phyloP scores from a whole-genome alignment of 257 asterid species.

The Nicotiana noctiflora region DNA sequence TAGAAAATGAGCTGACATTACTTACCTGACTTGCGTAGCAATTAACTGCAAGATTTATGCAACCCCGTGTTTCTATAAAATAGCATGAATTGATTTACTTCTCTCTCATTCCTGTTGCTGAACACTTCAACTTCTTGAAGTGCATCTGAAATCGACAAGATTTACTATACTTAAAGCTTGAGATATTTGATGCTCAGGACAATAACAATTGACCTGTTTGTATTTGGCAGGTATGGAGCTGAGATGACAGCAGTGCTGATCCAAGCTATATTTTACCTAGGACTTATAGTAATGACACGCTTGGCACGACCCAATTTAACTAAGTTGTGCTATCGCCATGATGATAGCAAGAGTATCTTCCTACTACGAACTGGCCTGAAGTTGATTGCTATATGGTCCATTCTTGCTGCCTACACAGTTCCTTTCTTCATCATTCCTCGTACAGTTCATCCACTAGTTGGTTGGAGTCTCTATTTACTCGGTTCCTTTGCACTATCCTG shows the following conservation, averaged over 20 bases:
- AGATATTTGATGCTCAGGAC: neutral
- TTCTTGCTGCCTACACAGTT: constrained; percentile 47
- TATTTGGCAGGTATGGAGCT: constrained; percentile 40
- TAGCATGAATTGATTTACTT: neutral
- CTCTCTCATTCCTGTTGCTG: neutral
- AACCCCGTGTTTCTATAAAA: neutral
- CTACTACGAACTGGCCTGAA: constrained; percentile 45
- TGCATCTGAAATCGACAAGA: neutral
- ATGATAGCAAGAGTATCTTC: constrained; percentile 39
- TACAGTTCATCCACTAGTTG: constrained; percentile 61
- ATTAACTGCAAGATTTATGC: neutral
- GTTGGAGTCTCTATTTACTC: constrained; percentile 61
- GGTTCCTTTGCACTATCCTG: constrained; percentile 44
- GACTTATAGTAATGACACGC: constrained; percentile 46
- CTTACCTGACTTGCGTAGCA: neutral
- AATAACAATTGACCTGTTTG: neutral
- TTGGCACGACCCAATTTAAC: constrained; percentile 56
- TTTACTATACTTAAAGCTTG: neutral
- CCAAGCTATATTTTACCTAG: constrained; percentile 47
- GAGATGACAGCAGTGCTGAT: constrained; percentile 50
- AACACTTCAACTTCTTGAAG: neutral
- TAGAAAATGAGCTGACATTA: neutral
- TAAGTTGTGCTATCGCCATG: constrained; percentile 50
- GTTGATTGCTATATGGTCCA: constrained; percentile 49
- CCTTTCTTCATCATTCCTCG: constrained; percentile 49